Conservation (phyloP, 352 stramenopile genomes). For the Phytopythium sindhum region DNA sequence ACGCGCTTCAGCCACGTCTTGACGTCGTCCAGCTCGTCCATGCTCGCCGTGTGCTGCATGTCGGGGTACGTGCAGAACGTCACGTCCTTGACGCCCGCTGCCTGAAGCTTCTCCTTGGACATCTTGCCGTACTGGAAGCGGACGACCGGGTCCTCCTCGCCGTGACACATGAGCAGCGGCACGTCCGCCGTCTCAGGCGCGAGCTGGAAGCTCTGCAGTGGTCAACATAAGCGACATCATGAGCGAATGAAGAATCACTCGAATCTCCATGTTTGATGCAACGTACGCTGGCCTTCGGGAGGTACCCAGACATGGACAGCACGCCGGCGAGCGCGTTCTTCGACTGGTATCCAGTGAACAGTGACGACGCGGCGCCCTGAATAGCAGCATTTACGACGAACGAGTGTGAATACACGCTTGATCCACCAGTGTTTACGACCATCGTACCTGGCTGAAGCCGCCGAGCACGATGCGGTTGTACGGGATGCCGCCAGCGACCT, state of each 20-base stretch:
- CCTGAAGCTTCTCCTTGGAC: slow-evolving; percentile 59
- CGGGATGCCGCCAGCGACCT: slow-evolving; percentile 61
- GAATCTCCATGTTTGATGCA: neutral
- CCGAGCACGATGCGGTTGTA: slow-evolving; percentile 91
- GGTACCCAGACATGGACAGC: slow-evolving; percentile 68
- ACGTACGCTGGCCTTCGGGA: slow-evolving; percentile 51
- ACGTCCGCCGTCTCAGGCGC: slow-evolving; percentile 49
- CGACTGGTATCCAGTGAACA: slow-evolving; percentile 81
- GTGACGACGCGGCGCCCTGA: slow-evolving; percentile 85
- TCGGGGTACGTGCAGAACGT: slow-evolving; percentile 62
- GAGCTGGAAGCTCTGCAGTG: slow-evolving; percentile 41
- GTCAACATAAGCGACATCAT: neutral
- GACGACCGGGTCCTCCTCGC: slow-evolving; percentile 61
- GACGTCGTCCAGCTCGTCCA: slow-evolving; percentile 69
- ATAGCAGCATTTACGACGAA: neutral
- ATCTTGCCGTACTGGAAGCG: slow-evolving; percentile 54
- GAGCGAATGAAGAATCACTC: neutral
- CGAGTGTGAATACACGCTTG: neutral
- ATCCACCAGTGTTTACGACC: neutral
- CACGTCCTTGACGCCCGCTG: slow-evolving; percentile 42
- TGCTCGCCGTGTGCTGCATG: slow-evolving; percentile 62
- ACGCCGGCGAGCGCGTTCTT: slow-evolving; percentile 57
- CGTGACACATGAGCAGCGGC: slow-evolving; percentile 78
- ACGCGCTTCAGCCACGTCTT: slow-evolving; percentile 57
- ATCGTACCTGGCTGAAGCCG: slow-evolving; percentile 90